phyloP scores from a whole-genome alignment of 345 rosid genomes.

The Isatis tinctoria region DNA sequence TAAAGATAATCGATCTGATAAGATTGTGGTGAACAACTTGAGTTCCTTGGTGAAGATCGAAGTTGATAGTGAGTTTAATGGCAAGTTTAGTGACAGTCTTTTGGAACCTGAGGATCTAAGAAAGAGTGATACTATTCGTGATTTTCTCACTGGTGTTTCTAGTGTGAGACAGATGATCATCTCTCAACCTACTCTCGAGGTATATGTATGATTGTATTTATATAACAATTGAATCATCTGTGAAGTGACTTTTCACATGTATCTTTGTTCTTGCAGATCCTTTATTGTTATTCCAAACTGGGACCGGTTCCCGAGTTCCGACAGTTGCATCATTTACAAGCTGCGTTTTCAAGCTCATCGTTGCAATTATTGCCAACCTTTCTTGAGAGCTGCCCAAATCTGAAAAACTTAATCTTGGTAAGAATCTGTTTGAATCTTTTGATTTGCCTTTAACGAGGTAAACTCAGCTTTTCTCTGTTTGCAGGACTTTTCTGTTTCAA shows the following conservation, averaged over 20 bases:
- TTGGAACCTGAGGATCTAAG: neutral
- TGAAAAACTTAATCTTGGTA: neutral
- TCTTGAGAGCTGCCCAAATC: slow-evolving; percentile 12
- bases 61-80: neutral
- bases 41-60: slow-evolving; percentile 1
- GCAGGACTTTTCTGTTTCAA: neutral
- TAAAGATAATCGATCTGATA: neutral
- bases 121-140: neutral
- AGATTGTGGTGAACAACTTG: neutral
- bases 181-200: neutral
- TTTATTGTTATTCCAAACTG: neutral
- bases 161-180: slow-evolving; percentile 9
- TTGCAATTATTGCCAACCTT: neutral
- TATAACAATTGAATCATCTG: neutral
- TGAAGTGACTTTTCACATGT: neutral
- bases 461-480: neutral
- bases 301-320: neutral
- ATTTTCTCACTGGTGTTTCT: neutral
- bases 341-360: neutral
- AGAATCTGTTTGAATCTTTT: neutral
- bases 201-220: neutral
- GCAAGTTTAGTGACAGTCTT: neutral
- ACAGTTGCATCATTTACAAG: neutral
- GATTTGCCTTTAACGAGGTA: neutral
- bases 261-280: neutral